Percentiles rank a stretch among this genome's conserved stretches.
Evolutionary conservation across 257 asterid species (phyloP).

Genomic region (Primulina huaijiensis): DNA sequence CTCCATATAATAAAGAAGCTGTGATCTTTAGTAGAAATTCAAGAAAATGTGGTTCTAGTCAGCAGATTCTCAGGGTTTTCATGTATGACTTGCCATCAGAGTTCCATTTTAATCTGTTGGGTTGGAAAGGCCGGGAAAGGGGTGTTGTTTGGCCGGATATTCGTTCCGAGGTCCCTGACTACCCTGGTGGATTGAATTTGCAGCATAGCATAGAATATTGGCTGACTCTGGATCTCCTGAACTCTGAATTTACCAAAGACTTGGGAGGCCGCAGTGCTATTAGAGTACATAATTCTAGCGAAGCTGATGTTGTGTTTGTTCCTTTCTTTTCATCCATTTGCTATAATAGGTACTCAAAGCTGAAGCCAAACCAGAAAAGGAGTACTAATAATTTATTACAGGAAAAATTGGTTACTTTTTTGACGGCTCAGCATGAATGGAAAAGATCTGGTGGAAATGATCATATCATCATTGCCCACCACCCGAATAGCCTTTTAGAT

Average conservation of each 20-base stretch:
- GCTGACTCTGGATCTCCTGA: constrained; percentile 79
- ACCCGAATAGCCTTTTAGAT: constrained; percentile 81
- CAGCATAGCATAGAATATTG: constrained; percentile 97
- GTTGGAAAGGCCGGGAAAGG: constrained; percentile 54
- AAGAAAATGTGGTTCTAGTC: constrained; percentile 33
- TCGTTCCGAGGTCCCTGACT: constrained; percentile 48
- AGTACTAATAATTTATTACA: constrained; percentile 55
- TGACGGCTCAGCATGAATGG: constrained; percentile 70
- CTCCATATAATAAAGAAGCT: constrained; percentile 23
- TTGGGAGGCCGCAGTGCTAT: constrained; percentile 47
- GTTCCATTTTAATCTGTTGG: constrained; percentile 68
- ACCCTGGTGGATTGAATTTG: constrained; percentile 88
- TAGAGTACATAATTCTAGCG: constrained; percentile 66
- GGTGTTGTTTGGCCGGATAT: constrained; percentile 75
- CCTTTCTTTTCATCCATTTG: constrained; percentile 86
- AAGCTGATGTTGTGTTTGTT: constrained; percentile 87
- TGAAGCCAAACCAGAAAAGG: constrained; percentile 41
- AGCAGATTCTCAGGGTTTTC: constrained; percentile 58
- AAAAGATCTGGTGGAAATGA: constrained; percentile 72
- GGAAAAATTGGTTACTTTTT: constrained; percentile 62
- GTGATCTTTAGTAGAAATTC: constrained; percentile 19
- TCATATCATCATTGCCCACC: constrained; percentile 87
- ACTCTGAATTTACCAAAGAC: constrained; percentile 46
- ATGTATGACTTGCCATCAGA: constrained; percentile 91
- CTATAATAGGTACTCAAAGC: constrained; percentile 68